Base-by-base conservation (phyloP, 768 basidiomycete species). In the Termitomyces sp. region DNA sequence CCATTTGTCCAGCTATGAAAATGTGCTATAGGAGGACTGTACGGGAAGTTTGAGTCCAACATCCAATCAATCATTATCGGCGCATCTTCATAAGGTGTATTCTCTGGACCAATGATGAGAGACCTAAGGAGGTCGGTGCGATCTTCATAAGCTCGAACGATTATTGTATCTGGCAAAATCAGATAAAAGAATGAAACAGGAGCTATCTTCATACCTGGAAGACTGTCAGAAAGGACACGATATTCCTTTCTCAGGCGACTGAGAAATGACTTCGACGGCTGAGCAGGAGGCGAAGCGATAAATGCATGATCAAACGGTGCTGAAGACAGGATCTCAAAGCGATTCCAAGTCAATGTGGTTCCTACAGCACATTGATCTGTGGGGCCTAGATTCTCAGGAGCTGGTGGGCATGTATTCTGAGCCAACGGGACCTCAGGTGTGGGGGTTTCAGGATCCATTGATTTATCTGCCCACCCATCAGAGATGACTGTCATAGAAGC, bases 21-120 rank as follows among this genome's bases (percentile, higher is more conserved):
- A 72, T 91, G 88, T 10, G 94, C 95, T 54, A 84, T 76, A 0
- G 94, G 94, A 12, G 94, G 93, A 58, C 76, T 82, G 61, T 85
- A 83, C 44, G 86, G 93, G 67, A 88, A 97, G 68, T 88, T 86
- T 53, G 84, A 90, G 64, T 90, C 91, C 11, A 93, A 75, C 79
- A 86, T 83, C 91, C 91, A 93, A 71, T 98, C 94, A 55, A 97
- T 96, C 25, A 97, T 86, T 71, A 96, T 95, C 0, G 94, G 95
- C 19, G 92, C 91, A 68, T 95, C 89, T 68, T 91, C 83, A 62
- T 96, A 97, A n/a, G 94, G 94, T 9, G 95, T 97, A 61, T 94
- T 94, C 63, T 89, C 84, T 56, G 94, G 92, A 3, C 94, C 94
- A 60, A 98, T 85, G 58, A 98, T 98, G 48, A 98, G 77, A 65